Evolutionary conservation across 2,329 filamentous ascomycete genomes (phyloP), one percentile per base, ranked within the genome.

Genomic region (Penicillium sp.): DNA sequence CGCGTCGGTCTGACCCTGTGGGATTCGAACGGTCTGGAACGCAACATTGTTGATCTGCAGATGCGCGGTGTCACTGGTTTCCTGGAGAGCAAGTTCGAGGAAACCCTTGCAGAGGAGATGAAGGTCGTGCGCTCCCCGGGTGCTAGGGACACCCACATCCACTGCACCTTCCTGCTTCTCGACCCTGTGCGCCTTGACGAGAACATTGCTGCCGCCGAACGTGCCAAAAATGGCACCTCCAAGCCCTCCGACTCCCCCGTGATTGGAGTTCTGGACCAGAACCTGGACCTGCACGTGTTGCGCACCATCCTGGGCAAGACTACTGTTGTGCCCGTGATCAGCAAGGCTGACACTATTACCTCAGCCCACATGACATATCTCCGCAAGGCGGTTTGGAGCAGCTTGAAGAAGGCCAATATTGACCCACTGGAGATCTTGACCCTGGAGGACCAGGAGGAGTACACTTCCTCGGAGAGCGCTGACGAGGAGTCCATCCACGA

Each of bases 271-370:
- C 75, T 97, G 11, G 90, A 97, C 59, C 86, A 95, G 55, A 86
- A 89, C 56, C 78, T 98, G 8, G 93, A 98, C 64, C 73, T 98
- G 20, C 89, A 95, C 64, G 86, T 96, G 47, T 77, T 98, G 60
- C 86, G 87, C 39, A 86, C 86, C 13, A 79, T 98, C 23, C 85
- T 95, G 67, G 86, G 87, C 60, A 96, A 95, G 76, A 97, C 93
- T 0, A 95, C 89, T 0, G 89, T 97, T 49, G 88, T 98, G 38
- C 93, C 93, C 0, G 84, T 98, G 48, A 91, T 98, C 63, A 87
- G 89, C 65, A 98, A 98, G 72, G 91, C 93, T 31, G 93, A 98
- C 67, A 96, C 90, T 11, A 86, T 97, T 59, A 97, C 93, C n/a
- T 84, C 86, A 0, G 86, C 87, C 43, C 93, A 98, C 70, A 97